Base-by-base conservation (phyloP, 1,284 basidiomycete species). In the Moesziomyces antarcticus region DNA sequence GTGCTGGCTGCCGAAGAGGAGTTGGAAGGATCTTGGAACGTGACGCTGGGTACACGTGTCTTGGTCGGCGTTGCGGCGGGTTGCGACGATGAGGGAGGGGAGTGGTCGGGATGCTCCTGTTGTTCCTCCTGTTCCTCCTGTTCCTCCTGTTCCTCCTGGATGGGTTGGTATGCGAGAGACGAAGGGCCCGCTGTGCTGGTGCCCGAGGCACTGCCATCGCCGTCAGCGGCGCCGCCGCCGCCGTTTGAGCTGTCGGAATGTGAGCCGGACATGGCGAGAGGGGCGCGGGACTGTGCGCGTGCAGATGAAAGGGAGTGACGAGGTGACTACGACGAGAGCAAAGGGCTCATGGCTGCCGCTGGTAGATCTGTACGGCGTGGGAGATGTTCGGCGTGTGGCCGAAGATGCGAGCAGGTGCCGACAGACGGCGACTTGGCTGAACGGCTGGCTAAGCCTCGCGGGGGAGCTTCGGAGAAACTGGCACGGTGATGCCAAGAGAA, bases 101-200 rank as follows among this genome's bases (percentile, higher is more conserved):
- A 24, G 6, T 45, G 46, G 25, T 27, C 25, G 25, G 25, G 25
- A 0, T 27, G 3, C 5, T 27, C 25, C 7, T 7, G 25, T 5
- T 25, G 25, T 25, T 8, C 25, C 11, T 41, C 40, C 16, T 42
- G 37, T 14, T 43, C 22, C 20, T 63, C 55, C n/a, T 48, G 45
- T 16, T 52, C 40, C 20, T 57, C 45, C n/a, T 50, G 46, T 33
- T 69, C 59, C 40, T 71, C 66, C 2, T 24, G 47, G 16, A 63
- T 59, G 13, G 60, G 21, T 5, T 49, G 40, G 14, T 69, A 16
- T 3, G 43, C 11, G 1, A 53, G 13, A 24, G 66, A 45, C 3
- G 66, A 44, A 5, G 66, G 51, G 1, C 27, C 35, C 18, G 57
- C 50, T 9, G 22, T 2, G 42, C 11, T 40, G 25, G 18, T 43